Base-by-base conservation (phyloP, 2,329 filamentous ascomycete genomes). In the Colletotrichum paranaense region DNA sequence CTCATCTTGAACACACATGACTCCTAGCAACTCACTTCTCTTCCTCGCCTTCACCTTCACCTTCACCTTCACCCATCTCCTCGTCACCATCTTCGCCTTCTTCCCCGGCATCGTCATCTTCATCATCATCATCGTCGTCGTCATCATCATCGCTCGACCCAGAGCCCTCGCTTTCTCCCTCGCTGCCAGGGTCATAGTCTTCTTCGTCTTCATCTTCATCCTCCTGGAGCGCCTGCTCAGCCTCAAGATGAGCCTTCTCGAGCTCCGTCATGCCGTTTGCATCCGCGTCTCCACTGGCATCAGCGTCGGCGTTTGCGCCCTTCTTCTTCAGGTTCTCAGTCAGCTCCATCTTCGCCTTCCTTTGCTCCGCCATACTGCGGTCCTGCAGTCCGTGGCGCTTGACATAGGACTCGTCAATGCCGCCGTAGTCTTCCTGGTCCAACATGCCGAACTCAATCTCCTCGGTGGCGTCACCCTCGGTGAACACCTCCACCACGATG, bases 391-490 rank as follows among this genome's bases (percentile, higher is more conserved):
- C 85, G 76, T 93, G 88, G 11, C 86, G 86, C 77, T 88, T 87
- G 59, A 93, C 86, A 77, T 92, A 93, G n/a, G 78, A 79, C 75
- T 89, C 87, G 76, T 92, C 90, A 74, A 93, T 93, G 26, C 87
- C 89, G 5, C 82, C 84, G 73, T 92, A 93, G 78, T 93, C 91
- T 75, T 91, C 90, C 80, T 93, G 91, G 76, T 93, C 92, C 22
- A 93, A 80, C 92, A 93, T 93, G 49, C 86, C 86, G 75, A 93
- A 93, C 78, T 93, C 91, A 26, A 92, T 82, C 77, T 93, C 91
- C 74, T 92, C 88, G 1, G 85, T 89, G 14, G 79, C 81, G 52
- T 87, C 86, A 19, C 82, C 85, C 12, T 84, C 85, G 0, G 84
- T 81, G 64, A 89, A 89, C 5, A 92, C 85, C 78, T 93, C 91